phyloP scores from a whole-genome alignment of 2,329 filamentous ascomycete genomes.

The Conoideocrella luteorostrata region DNA sequence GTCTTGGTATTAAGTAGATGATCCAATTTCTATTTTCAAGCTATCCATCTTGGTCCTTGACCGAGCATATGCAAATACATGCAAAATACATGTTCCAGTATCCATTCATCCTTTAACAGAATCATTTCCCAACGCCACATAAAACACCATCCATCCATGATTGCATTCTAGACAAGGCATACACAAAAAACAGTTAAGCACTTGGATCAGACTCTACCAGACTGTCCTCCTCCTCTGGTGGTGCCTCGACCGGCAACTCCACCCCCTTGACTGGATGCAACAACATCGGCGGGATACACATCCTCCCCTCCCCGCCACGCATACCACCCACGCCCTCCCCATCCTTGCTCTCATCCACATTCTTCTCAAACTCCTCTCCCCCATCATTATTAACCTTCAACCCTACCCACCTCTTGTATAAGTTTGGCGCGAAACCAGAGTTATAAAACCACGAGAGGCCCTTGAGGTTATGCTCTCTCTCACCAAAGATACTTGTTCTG shows the following conservation, averaged over 20 bases:
- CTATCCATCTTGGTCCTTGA: too few species aligned
- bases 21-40: too few species aligned
- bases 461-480: constrained; percentile 81
- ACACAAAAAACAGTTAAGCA: too few species aligned
- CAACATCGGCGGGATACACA: constrained; percentile 87
- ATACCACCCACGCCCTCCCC: constrained; percentile 44
- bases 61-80: neutral
- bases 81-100: neutral
- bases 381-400: constrained; percentile 72
- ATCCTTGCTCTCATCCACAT: constrained; percentile 44
- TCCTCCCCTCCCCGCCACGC: constrained; percentile 68
- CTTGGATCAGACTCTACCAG: constrained; percentile 39
- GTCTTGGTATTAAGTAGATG: too few species aligned
- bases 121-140: constrained; percentile 1
- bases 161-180: too few species aligned
- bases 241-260: constrained; percentile 56
- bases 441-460: constrained; percentile 93
- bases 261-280: constrained; percentile 83
- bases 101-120: neutral
- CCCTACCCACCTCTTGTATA: constrained; percentile 84
- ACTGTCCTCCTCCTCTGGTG: constrained; percentile 37
- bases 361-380: constrained; percentile 68
- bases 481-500: constrained; percentile 67
- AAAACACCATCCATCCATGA: constrained; percentile 8
- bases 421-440: constrained; percentile 69